Evolutionary conservation across 1,139 yeast genomes (phyloP).

Genomic region (Hansenula sp.): DNA sequence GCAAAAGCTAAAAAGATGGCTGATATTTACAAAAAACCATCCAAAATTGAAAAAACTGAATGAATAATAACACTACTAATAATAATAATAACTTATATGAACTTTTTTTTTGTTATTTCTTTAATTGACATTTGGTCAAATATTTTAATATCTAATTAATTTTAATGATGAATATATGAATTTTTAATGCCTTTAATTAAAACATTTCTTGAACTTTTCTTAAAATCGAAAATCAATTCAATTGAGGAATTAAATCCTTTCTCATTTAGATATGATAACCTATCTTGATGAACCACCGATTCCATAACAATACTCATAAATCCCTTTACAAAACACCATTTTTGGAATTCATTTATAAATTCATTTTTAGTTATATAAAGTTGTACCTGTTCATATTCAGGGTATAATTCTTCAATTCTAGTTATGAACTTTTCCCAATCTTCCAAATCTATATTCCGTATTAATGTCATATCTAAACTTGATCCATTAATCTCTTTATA

Average conservation of each 20-base stretch:
- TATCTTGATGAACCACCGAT: not conserved
- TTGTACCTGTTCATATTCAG: not conserved
- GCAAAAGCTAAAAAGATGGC: slow-evolving; percentile 21
- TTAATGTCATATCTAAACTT: not conserved
- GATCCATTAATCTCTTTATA: not conserved
- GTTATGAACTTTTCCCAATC: not conserved
- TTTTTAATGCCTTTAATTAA: not conserved
- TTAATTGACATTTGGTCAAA: too few relatives aligned
- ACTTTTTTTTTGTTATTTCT: not conserved
- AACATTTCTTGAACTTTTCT: not conserved
- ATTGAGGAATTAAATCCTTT: not conserved
- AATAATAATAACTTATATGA: too few relatives aligned
- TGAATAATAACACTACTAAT: too few relatives aligned
- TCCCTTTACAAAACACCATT: not conserved
- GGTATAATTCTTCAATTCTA: not conserved
- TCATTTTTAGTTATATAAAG: not conserved
- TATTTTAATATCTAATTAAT: too few relatives aligned
- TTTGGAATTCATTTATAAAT: not conserved
- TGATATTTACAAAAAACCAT: slow-evolving; percentile 10
- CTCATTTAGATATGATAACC: not conserved
- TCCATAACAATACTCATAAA: not conserved
- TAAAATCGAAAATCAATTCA: not conserved
- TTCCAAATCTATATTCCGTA: not conserved
- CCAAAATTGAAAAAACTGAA: not conserved
- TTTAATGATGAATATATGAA: slow-evolving; percentile 1